Conservation (phyloP, 352 stramenopile species). For the Pelagophyceae sp. region DNA sequence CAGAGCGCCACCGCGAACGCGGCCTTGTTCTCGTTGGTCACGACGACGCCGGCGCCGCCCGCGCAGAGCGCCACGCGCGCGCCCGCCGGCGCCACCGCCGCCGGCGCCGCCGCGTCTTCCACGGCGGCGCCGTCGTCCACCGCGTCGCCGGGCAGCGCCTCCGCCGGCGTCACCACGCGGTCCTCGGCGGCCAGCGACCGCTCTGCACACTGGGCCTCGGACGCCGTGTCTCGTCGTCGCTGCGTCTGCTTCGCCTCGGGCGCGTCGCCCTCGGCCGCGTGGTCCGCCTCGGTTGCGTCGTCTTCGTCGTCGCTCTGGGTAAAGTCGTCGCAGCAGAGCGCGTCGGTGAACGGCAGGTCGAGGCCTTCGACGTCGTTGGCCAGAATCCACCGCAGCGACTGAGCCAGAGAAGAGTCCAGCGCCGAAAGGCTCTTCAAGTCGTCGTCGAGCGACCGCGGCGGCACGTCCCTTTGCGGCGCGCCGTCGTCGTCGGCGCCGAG, state of each 20-base stretch:
- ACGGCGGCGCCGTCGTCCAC: neutral
- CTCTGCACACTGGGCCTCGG: too few species aligned
- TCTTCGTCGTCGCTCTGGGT: constrained; percentile 2
- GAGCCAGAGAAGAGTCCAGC: neutral
- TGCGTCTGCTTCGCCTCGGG: neutral
- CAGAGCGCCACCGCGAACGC: neutral
- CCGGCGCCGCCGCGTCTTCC: neutral
- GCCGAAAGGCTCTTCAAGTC: neutral
- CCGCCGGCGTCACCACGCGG: neutral
- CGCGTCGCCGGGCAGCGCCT: neutral
- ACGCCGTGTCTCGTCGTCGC: too few species aligned
- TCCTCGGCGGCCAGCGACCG: neutral
- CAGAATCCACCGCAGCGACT: constrained; percentile 1
- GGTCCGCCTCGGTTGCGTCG: neutral
- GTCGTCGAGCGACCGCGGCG: neutral
- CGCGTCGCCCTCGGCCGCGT: neutral
- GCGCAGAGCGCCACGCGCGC: neutral
- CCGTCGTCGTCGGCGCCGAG: neutral
- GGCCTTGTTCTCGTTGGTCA: neutral
- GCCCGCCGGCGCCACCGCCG: neutral
- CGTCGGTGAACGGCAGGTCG: constrained; percentile 8
- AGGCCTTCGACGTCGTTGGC: neutral
- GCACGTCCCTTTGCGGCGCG: neutral
- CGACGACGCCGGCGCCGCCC: neutral
- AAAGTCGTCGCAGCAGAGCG: neutral